phyloP scores from a whole-genome alignment of 495 filamentous ascomycete genomes.

The Pseudotulostoma volvatum region DNA sequence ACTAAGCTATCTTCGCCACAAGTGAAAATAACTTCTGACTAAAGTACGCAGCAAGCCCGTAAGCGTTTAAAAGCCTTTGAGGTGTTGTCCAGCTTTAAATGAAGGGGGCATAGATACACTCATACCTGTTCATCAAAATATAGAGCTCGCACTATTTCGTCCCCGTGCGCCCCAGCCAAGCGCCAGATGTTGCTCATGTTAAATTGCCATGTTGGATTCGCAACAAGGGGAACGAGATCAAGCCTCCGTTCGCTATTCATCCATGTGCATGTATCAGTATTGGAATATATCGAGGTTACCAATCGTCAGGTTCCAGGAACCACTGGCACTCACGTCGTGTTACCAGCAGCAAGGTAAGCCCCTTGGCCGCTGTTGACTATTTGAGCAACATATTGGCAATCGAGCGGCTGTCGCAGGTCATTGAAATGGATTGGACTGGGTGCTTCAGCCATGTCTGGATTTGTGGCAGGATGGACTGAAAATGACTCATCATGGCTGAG shows the following conservation, averaged over 20 bases:
- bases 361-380: slow-evolving; percentile 40
- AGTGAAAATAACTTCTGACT: slow-evolving; percentile 56
- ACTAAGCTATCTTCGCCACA: slow-evolving; percentile 66
- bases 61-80: no score
- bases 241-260: slow-evolving; percentile 44
- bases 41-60: background rate
- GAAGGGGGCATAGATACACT: slow-evolving; percentile 2
- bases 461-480: slow-evolving; percentile 55
- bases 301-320: no score
- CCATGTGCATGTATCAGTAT: no score
- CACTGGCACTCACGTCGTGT: slow-evolving; percentile 28
- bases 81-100: background rate
- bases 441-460: slow-evolving; percentile 36
- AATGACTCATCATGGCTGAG: slow-evolving; percentile 70
- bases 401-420: slow-evolving; percentile 53
- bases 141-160: slow-evolving; percentile 69
- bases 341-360: slow-evolving; percentile 26
- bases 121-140: slow-evolving; percentile 52
- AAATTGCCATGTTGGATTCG: slow-evolving; percentile 41
- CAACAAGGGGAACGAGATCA: slow-evolving; percentile 48
- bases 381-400: slow-evolving; percentile 72
- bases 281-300: background rate
- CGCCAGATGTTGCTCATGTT: slow-evolving; percentile 44
- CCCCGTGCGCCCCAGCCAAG: slow-evolving; percentile 61
- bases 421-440: slow-evolving; percentile 45